A percentile compares a stretch with the other conserved stretches of the same genome.
phyloP scores from a whole-genome alignment of 106 monocot species.

The Hemerocallis citrina region DNA sequence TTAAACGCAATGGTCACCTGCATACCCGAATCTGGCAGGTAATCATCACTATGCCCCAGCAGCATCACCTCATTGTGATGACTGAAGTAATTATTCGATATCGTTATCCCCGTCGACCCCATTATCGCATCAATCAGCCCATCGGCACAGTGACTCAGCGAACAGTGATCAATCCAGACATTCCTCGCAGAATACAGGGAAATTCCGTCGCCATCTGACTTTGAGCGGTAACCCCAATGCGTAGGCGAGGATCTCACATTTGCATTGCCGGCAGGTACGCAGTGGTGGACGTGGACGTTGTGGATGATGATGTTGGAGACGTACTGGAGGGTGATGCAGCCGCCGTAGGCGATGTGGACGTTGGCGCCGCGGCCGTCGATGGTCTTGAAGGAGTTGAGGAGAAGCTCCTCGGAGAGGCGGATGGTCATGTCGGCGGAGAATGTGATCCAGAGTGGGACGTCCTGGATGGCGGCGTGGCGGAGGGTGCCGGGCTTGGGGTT shows the following conservation, averaged over 20 bases:
- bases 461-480: conserved; percentile 53
- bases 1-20: conserved; percentile 87
- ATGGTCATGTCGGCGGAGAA: conserved; percentile 52
- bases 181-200: conserved; percentile 32
- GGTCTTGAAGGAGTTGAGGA: conserved; percentile 74
- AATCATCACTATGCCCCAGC: conserved; percentile 55
- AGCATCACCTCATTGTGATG: conserved; percentile 80
- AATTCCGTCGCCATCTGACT: conserved; percentile 66
- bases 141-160: conserved; percentile 49
- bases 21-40: conserved; percentile 45
- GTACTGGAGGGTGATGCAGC: conserved; percentile 59
- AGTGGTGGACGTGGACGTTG: conserved; percentile 53
- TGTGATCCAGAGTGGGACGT: conserved; percentile 59
- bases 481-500: conserved; percentile 56
- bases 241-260: conserved; percentile 42
- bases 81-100: conserved; percentile 67
- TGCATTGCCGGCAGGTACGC: conserved; percentile 28
- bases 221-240: conserved; percentile 27
- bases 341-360: conserved; percentile 51
- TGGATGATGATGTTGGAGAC: conserved; percentile 64
- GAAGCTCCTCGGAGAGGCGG: conserved; percentile 52
- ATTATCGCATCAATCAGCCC: conserved; percentile 67
- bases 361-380: conserved; percentile 68
- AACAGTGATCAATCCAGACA: conserved; percentile 68
- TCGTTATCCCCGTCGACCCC: conserved; percentile 60